Base-by-base conservation (phyloP, 306 rosid species). In the Rubus idaeus region DNA sequence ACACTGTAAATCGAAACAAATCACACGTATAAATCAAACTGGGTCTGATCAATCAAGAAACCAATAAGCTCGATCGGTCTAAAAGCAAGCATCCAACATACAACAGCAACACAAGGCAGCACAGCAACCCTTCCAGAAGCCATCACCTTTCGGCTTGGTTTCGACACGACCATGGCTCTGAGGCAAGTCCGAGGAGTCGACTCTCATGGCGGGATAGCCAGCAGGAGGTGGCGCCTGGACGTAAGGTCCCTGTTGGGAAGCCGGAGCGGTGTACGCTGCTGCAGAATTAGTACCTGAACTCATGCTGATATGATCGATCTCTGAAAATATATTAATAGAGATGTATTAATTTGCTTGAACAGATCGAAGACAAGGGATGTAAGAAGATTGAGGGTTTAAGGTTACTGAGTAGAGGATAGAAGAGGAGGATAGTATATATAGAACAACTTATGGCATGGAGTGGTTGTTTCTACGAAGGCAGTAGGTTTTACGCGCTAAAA, bases 41-140 rank as follows among this genome's bases (percentile, higher is more conserved):
- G 30, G 37, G 16, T 23, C 26, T 58, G 64, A 30, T 30, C 35
- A 30, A 81, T 30, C 35, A 2, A 30, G 35, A 30, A 30, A 30
- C 35, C 35, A 1, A 1, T 30, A 30, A 30, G 35, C 35, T 30
- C 35, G 35, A 30, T 2, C 35, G 2, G 7, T 76, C 79, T 76
- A 92, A 81, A 83, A 90, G 85, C 97, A 92, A 0, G 85, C 91
- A 50, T 92, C 97, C 94, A 92, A 83, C 40, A 62, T 77, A 51
- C 96, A 90, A 46, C 97, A 92, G 78, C 97, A 92, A 70, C 96
- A 92, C 58, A 90, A 3, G 10, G 91, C 94, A 74, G 97, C 97
- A 81, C 88, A 90, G 80, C 97, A 93, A 82, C 96, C 97, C 52
- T 93, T 89, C 93, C 89, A 90, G 75, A 93, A 90, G 65, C 96